Evolutionary conservation across 2,329 filamentous ascomycete species (phyloP), one percentile per base, ranked within the genome.

Genomic region (Alternaria viburni): DNA sequence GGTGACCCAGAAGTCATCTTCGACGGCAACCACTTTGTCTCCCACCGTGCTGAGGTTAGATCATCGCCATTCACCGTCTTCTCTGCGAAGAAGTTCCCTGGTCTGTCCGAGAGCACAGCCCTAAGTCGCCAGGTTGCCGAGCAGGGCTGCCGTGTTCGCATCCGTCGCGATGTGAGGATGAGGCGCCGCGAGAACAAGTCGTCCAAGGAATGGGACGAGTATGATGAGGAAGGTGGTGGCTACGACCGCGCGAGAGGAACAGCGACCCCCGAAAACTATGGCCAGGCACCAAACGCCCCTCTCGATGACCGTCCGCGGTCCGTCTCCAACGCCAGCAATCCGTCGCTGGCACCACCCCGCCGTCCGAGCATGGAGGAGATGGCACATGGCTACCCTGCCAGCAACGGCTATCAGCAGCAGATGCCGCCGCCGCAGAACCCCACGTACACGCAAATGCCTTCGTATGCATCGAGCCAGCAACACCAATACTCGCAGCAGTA

Each of bases 41-140:
- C 93, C 75, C 95, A 93, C 83, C 88, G 94, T 57, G 88, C 97
- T 82, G 93, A 97, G 79, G 91, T 97, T 73, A 93, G 95, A 84
- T 97, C 96, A 0, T 83, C 86, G 12, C 89, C 92, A 0, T 98
- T 99, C 79, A 90, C 88, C 52, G 96, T 98, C 45, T 98, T 87
- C 83, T 97, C 94, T 73, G 96, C 96, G 55, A 99, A 98, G 89
- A 98, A 97, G 83, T 99, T 99, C 83, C 96, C 96, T 15, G 96
- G 95, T 17, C 84, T 98, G 62, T 91, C 92, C 47, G 93, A 96
- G 79, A 97, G 93, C 82, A 99, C 96, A 0, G 84, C 87, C 12
- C 85, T 98, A 54, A 97, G 94, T 81, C 91, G 94, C 66, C 91
- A 93, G 36, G 93, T 99, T 46, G 94, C 95, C 17, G 95, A 99